These are phyloP conservation scores for Dysphania ambrosioides DNA, from an alignment of 148 eudicot genomes.

Conservation along the genomic window DNA sequence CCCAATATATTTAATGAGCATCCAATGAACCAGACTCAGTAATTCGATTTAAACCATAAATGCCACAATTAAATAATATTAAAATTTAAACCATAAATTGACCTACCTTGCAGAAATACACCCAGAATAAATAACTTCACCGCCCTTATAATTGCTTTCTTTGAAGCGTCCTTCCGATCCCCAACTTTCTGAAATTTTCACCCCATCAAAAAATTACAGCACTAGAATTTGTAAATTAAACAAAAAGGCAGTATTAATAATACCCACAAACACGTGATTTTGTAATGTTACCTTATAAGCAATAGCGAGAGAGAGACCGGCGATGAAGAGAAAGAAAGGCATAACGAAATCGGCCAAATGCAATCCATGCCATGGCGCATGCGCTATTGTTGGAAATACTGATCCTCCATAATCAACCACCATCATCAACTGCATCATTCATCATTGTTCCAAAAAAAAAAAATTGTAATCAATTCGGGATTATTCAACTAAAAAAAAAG, in stretches of 20 bases:
- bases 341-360: constrained; percentile 86
- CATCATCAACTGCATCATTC: constrained; percentile 80
- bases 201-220: neutral
- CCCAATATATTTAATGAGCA: neutral
- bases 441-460: neutral
- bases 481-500: too few relatives aligned
- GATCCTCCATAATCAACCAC: constrained; percentile 84
- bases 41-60: neutral
- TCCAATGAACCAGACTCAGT: neutral
- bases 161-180: constrained; percentile 57
- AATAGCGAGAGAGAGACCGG: constrained; percentile 77
- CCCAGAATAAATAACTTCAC: constrained; percentile 67
- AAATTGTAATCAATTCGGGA: too few relatives aligned
- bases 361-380: constrained; percentile 83
- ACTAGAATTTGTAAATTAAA: too few relatives aligned
- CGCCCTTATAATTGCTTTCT: constrained; percentile 53
- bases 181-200: constrained; percentile 56
- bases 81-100: too few relatives aligned
- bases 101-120: constrained; percentile 79
- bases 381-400: constrained; percentile 61
- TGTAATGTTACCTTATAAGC: constrained; percentile 57
- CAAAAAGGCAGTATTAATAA: too few relatives aligned
- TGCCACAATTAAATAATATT: neutral
- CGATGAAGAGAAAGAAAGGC: constrained; percentile 87
- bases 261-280: too few relatives aligned